A percentile compares a stretch with the other conserved stretches of the same genome.
Conservation (phyloP, 441 rosid species). For the Gossypium schwendimanii region DNA sequence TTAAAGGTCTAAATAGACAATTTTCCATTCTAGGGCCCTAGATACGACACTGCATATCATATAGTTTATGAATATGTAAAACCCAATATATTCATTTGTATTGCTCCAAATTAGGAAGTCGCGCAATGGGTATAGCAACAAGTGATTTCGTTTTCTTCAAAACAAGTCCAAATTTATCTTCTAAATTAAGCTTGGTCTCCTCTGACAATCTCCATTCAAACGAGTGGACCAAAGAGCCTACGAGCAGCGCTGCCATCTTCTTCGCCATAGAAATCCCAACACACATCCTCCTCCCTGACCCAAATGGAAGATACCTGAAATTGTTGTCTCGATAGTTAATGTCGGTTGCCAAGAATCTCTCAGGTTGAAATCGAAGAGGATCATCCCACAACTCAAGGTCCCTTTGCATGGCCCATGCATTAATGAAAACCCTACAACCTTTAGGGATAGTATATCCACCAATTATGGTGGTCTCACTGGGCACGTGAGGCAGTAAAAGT, state of each 20-base stretch:
- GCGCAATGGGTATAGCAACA: constrained; percentile 5
- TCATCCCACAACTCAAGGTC: not conserved
- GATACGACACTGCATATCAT: too few species aligned
- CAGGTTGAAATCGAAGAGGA: too few species aligned
- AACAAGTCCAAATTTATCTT: constrained; percentile 24
- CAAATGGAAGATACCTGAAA: too few species aligned
- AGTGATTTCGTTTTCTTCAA: constrained; percentile 8
- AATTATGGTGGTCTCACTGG: not conserved
- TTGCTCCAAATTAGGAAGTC: not conserved
- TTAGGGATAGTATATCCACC: constrained; percentile 22
- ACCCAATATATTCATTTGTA: not conserved
- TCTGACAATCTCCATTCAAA: constrained; percentile 24
- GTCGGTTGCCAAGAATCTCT: too few species aligned
- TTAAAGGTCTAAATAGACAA: too few species aligned
- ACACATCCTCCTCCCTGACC: too few species aligned
- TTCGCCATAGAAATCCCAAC: too few species aligned
- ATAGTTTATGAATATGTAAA: too few species aligned
- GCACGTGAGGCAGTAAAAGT: constrained; percentile 16
- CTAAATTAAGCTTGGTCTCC: constrained; percentile 2
- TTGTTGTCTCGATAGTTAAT: too few species aligned
- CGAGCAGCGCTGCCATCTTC: not conserved
- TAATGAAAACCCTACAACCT: constrained; percentile 19
- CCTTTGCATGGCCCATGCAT: constrained; percentile 10
- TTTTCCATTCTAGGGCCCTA: too few species aligned
- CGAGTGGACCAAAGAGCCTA: constrained; percentile 20